These are phyloP conservation scores for Sphagnum magellanicum DNA, from an alignment of 228 moss, liverwort and hornwort species.

Conservation along the genomic window DNA sequence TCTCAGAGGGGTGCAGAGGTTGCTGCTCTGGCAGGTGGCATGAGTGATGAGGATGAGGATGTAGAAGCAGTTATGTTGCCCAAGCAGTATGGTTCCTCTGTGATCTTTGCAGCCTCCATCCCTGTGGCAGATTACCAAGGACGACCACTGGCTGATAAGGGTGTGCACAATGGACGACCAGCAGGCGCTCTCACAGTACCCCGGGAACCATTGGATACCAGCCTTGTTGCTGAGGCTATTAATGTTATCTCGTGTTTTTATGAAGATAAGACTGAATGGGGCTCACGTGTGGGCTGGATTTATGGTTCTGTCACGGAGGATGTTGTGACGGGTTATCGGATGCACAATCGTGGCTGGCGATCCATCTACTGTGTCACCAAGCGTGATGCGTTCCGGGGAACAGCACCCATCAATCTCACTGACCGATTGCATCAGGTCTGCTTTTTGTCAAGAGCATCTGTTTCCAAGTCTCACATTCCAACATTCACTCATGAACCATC, in stretches of 20 bases:
- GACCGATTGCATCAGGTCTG: slow-evolving; percentile 66
- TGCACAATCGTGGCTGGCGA: slow-evolving; percentile 73
- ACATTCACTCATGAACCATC: too few species aligned
- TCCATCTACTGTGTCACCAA: slow-evolving; percentile 61
- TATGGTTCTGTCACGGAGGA: slow-evolving; percentile 37
- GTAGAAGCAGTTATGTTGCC: slow-evolving; percentile 57
- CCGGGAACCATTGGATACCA: slow-evolving; percentile 52
- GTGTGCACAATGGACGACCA: slow-evolving; percentile 49
- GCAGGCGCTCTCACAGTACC: slow-evolving; percentile 47
- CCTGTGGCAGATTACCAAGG: slow-evolving; percentile 61
- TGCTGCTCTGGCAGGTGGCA: slow-evolving; percentile 36
- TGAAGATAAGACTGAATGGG: slow-evolving; percentile 69
- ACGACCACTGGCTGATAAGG: slow-evolving; percentile 57
- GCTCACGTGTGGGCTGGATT: slow-evolving; percentile 49
- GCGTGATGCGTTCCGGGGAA: slow-evolving; percentile 56
- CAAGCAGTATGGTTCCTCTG: slow-evolving; percentile 49
- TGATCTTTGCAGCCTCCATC: slow-evolving; percentile 40
- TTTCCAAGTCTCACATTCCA: too few species aligned
- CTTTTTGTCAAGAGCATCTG: too few species aligned
- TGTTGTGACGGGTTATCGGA: slow-evolving; percentile 48
- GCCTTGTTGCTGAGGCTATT: slow-evolving; percentile 53
- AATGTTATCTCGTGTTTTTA: slow-evolving; percentile 62
- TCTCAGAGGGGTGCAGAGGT: slow-evolving; percentile 48
- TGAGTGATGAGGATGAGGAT: slow-evolving; percentile 44
- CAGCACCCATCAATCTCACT: slow-evolving; percentile 62